Evolutionary conservation across 208 protist genomes (phyloP), one percentile per base, ranked within the genome.

Genomic region (Leishmania arabica): DNA sequence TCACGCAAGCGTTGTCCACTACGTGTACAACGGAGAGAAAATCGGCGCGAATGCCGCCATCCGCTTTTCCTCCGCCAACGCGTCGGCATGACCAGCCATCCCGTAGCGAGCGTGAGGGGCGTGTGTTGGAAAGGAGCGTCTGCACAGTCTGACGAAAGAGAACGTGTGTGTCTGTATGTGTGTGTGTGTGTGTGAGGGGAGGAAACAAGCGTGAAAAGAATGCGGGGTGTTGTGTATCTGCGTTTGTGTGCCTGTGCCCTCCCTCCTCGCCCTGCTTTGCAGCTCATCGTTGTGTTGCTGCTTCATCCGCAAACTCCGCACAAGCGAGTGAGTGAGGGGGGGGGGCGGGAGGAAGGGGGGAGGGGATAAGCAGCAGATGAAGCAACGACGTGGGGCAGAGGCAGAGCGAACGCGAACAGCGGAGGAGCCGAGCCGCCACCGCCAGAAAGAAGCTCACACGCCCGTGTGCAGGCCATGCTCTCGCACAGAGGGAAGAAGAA

Each of bases 361-460:
- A 3, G 40, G 40, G 42, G 42, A 4, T 45, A 45, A 45, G 42
- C 42, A 45, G 42, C n/a, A 62, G 56, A 77, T 42, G 31, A 27
- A 60, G 62, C 34, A 80, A 80, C 71, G 24, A 75, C 56, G 21
- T 60, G 56, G 56, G 24, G 24, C 7, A 62, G 56, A 62, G 53
- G 53, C 13, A 58, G 53, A 58, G 53, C 5, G 53, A 13, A 7
- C 45, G 45, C 45, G 45, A 49, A 49, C 45, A 37, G 62, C n/a
- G 1, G 13, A 68, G n/a, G 27, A 19, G 27, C 31, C 6, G 51
- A 54, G 51, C 51, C 15, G 51, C 51, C 51, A 54, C 51, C 15
- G 51, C 51, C 51, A 49, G 8, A 54, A 54, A 54, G 1, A 21
- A 21, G 51, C 17, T 1, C 51, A 15, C 13, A 21, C 51, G 51